Evolutionary conservation across 306 rosid species (phyloP).

Genomic region (cucumber (Cucumis sativus)): DNA sequence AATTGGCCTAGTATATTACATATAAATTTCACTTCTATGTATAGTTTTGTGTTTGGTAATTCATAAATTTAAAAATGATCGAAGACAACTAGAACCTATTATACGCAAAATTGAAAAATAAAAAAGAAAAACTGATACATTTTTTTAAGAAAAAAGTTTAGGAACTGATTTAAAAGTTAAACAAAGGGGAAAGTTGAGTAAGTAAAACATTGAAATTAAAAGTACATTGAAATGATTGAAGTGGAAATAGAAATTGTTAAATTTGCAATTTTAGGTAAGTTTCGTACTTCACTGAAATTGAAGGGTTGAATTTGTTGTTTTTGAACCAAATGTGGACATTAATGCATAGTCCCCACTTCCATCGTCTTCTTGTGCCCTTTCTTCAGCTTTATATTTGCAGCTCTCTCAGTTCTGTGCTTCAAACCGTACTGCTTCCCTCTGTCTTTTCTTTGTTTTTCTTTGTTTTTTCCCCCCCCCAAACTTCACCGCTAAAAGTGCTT

Average conservation of each 20-base stretch:
- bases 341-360: slow-evolving; percentile 1
- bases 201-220: too few species aligned
- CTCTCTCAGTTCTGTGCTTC: neutral
- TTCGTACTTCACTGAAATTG: neutral
- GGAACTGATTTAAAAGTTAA: too few species aligned
- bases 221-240: neutral
- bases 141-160: too few species aligned
- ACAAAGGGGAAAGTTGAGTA: too few species aligned
- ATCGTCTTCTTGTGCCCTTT: neutral
- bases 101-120: too few species aligned
- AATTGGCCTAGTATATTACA: too few species aligned
- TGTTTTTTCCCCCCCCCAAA: neutral
- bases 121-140: too few species aligned
- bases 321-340: neutral
- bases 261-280: neutral
- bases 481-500: neutral
- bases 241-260: neutral
- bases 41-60: too few species aligned
- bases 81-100: too few species aligned
- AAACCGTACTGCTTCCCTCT: neutral
- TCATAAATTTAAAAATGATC: too few species aligned
- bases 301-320: neutral
- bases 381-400: neutral
- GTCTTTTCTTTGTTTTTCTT: neutral
- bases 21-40: too few species aligned